Percentiles rank a stretch among this genome's conserved stretches.
Evolutionary conservation across 2,329 filamentous ascomycete species (phyloP).

Genomic region (Hortaea sp.): DNA sequence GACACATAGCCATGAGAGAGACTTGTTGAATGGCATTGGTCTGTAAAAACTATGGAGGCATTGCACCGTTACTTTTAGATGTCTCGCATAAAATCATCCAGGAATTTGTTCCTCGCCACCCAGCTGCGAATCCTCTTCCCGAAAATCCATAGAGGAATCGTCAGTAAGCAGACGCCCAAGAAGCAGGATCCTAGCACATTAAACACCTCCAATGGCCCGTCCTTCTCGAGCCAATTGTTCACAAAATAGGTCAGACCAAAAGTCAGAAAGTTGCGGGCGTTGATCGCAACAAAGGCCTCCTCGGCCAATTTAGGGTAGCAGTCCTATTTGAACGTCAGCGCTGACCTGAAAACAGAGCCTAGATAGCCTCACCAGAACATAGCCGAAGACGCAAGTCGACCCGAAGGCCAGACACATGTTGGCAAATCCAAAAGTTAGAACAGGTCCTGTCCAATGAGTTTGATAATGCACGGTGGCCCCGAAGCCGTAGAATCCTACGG

Average conservation of each 20-base stretch:
- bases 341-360: neutral
- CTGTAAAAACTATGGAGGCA: too few relatives aligned
- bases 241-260: conserved; percentile 34
- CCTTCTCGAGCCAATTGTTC: conserved; percentile 21
- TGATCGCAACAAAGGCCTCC: conserved; percentile 44
- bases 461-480: conserved; percentile 36
- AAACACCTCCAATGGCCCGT: conserved; percentile 21
- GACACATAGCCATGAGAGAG: too few relatives aligned
- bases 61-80: conserved; percentile 1
- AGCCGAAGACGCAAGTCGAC: conserved; percentile 41
- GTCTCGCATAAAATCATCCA: conserved; percentile 23
- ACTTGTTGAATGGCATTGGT: too few relatives aligned
- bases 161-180: conserved; percentile 35
- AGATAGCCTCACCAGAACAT: conserved; percentile 29
- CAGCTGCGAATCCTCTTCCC: conserved; percentile 38
- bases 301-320: conserved; percentile 37
- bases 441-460: conserved; percentile 40
- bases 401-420: conserved; percentile 41
- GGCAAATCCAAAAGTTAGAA: conserved; percentile 39
- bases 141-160: conserved; percentile 41
- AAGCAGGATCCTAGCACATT: conserved; percentile 27
- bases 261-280: conserved; percentile 38
- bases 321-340: conserved; percentile 22
- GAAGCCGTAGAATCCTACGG: conserved; percentile 40
- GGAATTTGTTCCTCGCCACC: conserved; percentile 32